These are phyloP conservation scores for Madurella mycetomatis DNA, from an alignment of 2,329 filamentous ascomycete species.

Conservation along the genomic window DNA sequence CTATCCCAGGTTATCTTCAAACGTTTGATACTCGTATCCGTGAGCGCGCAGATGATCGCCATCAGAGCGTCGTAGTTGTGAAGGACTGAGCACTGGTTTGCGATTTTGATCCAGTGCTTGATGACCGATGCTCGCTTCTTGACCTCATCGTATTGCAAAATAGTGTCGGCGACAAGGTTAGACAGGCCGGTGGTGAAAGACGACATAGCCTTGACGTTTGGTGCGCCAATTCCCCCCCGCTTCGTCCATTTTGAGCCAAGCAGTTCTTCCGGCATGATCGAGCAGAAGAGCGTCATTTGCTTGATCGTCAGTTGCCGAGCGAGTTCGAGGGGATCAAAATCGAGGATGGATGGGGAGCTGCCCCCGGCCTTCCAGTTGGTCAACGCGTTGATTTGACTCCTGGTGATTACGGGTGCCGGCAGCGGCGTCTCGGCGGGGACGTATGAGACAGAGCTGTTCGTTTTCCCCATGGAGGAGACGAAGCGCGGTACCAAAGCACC, in stretches of 20 bases:
- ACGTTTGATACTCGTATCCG: conserved; percentile 84
- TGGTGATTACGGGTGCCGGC: conserved; percentile 66
- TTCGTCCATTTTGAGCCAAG: conserved; percentile 93
- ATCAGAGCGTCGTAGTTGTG: conserved; percentile 96
- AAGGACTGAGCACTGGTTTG: conserved; percentile 76
- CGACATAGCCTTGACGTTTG: conserved; percentile 93
- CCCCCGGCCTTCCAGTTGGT: conserved; percentile 70
- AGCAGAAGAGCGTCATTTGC: conserved; percentile 86
- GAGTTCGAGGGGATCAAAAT: conserved; percentile 87
- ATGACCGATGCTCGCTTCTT: conserved; percentile 88
- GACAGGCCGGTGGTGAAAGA: conserved; percentile 87
- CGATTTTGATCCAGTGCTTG: conserved; percentile 98
- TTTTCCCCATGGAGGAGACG: conserved; percentile 83
- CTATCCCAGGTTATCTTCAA: conserved; percentile 89
- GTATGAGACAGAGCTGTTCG: conserved; percentile 69
- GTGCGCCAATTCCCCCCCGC: conserved; percentile 70
- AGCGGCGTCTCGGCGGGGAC: conserved; percentile 67
- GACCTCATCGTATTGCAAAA: conserved; percentile 79
- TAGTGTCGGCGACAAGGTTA: conserved; percentile 88
- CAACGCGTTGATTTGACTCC: conserved; percentile 69
- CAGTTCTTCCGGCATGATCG: conserved; percentile 87
- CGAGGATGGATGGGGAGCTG: conserved; percentile 68
- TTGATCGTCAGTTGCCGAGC: conserved; percentile 90
- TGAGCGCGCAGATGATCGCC: conserved; percentile 93
- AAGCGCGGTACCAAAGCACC: conserved; percentile 76